Base-by-base conservation (phyloP, 2,329 filamentous ascomycete species). In the Venturia nashicola region DNA sequence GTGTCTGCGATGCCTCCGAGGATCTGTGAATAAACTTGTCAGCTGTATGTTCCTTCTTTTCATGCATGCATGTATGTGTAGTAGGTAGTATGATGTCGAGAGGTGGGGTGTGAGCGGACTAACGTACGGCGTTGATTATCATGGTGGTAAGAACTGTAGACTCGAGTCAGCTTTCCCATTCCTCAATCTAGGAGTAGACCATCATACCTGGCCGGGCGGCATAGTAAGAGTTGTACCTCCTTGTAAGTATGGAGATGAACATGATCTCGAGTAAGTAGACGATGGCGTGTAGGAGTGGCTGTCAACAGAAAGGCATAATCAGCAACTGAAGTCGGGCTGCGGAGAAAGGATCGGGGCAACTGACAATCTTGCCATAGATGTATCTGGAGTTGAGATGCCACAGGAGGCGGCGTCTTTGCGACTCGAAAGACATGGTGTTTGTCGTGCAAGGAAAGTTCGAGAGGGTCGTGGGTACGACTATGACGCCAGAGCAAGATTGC, bases 1-100 rank as follows among this genome's bases (percentile, higher is more conserved):
- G 94, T 97, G 76, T 99, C 94, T 76, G 94, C 94, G 69, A 99
- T 88, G 70, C 94, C 94, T 78, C 91, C 91, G 65, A 99, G 86
- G 64, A 97, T 78, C 83, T 86, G 67, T 70, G 16, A 4, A 36
- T 16, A 6, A 7, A 32, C 46, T 27, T 12, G 34, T 60, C 27
- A 48, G 46, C 34, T n/a, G 27, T 2, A 14, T 36, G 43, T 61
- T 14, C 36, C 6, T 61, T 65, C 51, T 39, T 34, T 27, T 27
- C 27, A 27, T 27, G 27, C 27, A 27, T 27, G n/a, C n/a, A n/a
- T n/a, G 65, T 42, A 20, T 40, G 9, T 23, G 46, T n/a, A 4
- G 3, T 23, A 32, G 14, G 11, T 43, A 39, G 16, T 18, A 51
- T 34, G 54, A 61, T 63, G 12, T 27, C 34, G n/a, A 48, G 59